Evolutionary conservation across 352 stramenopile genomes (phyloP).

Genomic region (Phytophthora ohioensis): DNA sequence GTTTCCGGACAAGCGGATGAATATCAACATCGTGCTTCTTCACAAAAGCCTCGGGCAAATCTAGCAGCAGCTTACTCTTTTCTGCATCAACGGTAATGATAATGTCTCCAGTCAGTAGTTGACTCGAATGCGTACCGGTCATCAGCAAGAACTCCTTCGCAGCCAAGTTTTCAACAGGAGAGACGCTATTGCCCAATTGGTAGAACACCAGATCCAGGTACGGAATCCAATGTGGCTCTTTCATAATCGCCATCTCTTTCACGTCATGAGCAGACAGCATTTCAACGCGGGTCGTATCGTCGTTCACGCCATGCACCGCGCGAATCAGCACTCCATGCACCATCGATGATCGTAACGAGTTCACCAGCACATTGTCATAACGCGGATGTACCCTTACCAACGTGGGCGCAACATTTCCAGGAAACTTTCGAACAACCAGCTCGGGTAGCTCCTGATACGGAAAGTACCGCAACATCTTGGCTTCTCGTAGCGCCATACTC

Average conservation of each 20-base stretch:
- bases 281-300: slow-evolving; percentile 38
- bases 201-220: slow-evolving; percentile 76
- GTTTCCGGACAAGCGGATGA: slow-evolving; percentile 61
- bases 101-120: slow-evolving; percentile 55
- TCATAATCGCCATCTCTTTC: slow-evolving; percentile 53
- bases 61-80: slow-evolving; percentile 54
- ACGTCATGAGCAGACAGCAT: slow-evolving; percentile 64
- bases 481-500: slow-evolving; percentile 48
- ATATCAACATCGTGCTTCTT: slow-evolving; percentile 69
- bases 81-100: slow-evolving; percentile 70
- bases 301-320: slow-evolving; percentile 19
- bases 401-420: slow-evolving; percentile 50
- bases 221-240: slow-evolving; percentile 56
- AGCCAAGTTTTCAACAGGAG: slow-evolving; percentile 48
- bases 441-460: slow-evolving; percentile 70
- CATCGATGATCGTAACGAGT: slow-evolving; percentile 70
- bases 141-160: slow-evolving; percentile 66
- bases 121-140: slow-evolving; percentile 6
- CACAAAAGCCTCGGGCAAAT: slow-evolving; percentile 81
- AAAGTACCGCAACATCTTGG: slow-evolving; percentile 70
- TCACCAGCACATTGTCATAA: slow-evolving; percentile 70
- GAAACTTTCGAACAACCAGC: slow-evolving; percentile 54
- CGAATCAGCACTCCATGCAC: slow-evolving; percentile 69
- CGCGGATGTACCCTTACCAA: slow-evolving; percentile 55
- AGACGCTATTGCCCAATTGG: slow-evolving; percentile 41